These are phyloP conservation scores for Trichoderma erinaceum DNA, from an alignment of 495 filamentous ascomycete genomes.

Conservation along the genomic window DNA sequence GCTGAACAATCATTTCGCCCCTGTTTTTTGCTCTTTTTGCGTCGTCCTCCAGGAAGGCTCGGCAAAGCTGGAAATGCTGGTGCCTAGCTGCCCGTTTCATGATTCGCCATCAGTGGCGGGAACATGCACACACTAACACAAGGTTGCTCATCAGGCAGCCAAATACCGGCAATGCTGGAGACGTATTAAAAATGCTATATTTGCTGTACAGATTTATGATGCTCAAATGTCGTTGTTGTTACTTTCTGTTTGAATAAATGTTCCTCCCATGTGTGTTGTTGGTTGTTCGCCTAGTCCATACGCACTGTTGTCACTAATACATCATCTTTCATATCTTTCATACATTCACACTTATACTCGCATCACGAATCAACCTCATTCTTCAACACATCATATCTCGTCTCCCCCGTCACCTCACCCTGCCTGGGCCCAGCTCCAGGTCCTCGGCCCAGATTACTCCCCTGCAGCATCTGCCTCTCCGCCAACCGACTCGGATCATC, in stretches of 20 bases:
- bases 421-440: slow-evolving; percentile 7
- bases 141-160: background rate
- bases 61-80: slow-evolving; percentile 8
- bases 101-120: background rate
- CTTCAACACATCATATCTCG: slow-evolving; percentile 7
- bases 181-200: too few relatives aligned
- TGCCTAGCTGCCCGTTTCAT: slow-evolving; percentile 7
- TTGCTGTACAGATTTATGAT: too few relatives aligned
- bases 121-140: background rate
- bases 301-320: background rate
- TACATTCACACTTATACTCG: background rate
- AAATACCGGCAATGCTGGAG: background rate
- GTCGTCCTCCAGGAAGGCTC: background rate
- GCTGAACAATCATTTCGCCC: background rate
- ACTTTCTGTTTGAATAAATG: too few relatives aligned
- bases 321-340: background rate
- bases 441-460: background rate
- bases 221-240: too few relatives aligned
- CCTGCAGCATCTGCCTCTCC: slow-evolving; percentile 20
- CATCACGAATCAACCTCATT: background rate
- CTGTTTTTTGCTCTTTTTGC: background rate
- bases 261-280: too few relatives aligned
- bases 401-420: background rate
- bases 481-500: slow-evolving; percentile 32
- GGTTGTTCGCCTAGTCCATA: background rate